These are phyloP conservation scores for Globisporangium yorkense DNA, from an alignment of 352 stramenopile genomes.

Conservation along the genomic window DNA sequence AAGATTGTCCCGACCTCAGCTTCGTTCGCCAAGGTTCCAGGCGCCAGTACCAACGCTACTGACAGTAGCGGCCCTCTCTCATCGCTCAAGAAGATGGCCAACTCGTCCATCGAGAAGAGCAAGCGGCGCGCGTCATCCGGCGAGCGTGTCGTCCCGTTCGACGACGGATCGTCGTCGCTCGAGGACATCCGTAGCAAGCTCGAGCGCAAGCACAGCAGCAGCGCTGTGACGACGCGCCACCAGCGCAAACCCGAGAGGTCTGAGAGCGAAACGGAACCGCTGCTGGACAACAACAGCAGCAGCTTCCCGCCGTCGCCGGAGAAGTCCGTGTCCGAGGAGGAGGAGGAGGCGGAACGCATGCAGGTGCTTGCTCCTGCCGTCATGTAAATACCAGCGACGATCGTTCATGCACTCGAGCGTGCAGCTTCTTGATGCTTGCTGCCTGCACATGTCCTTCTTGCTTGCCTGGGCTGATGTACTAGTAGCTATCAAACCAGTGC, in stretches of 20 bases:
- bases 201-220: slow-evolving; percentile 39
- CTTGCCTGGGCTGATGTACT: too few relatives aligned
- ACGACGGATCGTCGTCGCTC: slow-evolving; percentile 38
- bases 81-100: slow-evolving; percentile 24
- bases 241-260: slow-evolving; percentile 7
- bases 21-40: background rate
- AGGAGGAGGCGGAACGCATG: slow-evolving; percentile 14
- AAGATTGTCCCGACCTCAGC: slow-evolving; percentile 2
- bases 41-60: background rate
- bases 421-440: background rate
- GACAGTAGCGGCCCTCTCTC: background rate
- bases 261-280: slow-evolving; percentile 16
- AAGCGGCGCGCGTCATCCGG: slow-evolving; percentile 12
- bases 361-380: background rate
- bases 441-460: too few relatives aligned
- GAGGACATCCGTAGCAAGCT: slow-evolving; percentile 55
- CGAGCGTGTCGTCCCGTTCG: slow-evolving; percentile 37
- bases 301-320: slow-evolving; percentile 27
- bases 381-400: slow-evolving; percentile 3
- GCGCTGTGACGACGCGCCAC: background rate
- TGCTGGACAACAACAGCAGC: slow-evolving; percentile 49
- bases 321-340: slow-evolving; percentile 6
- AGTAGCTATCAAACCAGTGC: too few relatives aligned
- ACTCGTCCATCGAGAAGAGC: slow-evolving; percentile 27
- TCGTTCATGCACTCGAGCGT: background rate